Evolutionary conservation across 2,329 filamentous ascomycete species (phyloP).

Genomic region (Trichoderma sp.): DNA sequence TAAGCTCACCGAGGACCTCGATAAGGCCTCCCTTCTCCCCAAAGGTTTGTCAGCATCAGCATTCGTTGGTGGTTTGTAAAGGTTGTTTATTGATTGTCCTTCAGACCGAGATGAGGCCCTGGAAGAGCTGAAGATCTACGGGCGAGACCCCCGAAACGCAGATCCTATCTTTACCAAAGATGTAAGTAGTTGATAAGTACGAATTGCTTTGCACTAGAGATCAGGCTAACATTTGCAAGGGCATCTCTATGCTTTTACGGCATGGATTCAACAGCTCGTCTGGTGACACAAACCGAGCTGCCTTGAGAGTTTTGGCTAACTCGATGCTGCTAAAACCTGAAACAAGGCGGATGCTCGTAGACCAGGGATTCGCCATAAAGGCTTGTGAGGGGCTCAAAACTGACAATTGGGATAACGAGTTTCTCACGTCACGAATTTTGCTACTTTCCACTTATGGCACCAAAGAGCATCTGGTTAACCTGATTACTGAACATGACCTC

Average conservation of each 20-base stretch:
- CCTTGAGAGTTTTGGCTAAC: constrained; percentile 78
- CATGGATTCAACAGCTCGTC: constrained; percentile 71
- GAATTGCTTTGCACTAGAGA: background rate
- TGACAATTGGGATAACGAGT: constrained; percentile 79
- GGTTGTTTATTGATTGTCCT: background rate
- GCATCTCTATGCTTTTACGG: constrained; percentile 67
- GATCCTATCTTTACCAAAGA: constrained; percentile 81
- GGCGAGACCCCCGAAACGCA: constrained; percentile 68
- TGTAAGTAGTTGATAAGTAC: constrained; percentile 44
- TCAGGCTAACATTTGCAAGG: constrained; percentile 40
- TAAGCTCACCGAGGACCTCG: constrained; percentile 61
- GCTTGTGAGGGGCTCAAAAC: constrained; percentile 70
- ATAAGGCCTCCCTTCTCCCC: constrained; percentile 55
- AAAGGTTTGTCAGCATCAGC: constrained; percentile 49
- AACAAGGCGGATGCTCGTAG: constrained; percentile 45
- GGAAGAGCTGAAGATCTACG: constrained; percentile 64
- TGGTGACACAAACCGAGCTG: constrained; percentile 66
- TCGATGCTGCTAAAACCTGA: constrained; percentile 55
- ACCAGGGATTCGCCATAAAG: constrained; percentile 55
- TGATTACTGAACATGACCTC: constrained; percentile 43
- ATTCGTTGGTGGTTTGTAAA: background rate
- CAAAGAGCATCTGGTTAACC: constrained; percentile 48
- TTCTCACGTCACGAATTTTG: constrained; percentile 57
- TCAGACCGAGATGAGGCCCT: constrained; percentile 62
- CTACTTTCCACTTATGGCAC: constrained; percentile 50